Base-by-base conservation (phyloP, 2,329 filamentous ascomycete species). In the Hypomyces perniciosus region DNA sequence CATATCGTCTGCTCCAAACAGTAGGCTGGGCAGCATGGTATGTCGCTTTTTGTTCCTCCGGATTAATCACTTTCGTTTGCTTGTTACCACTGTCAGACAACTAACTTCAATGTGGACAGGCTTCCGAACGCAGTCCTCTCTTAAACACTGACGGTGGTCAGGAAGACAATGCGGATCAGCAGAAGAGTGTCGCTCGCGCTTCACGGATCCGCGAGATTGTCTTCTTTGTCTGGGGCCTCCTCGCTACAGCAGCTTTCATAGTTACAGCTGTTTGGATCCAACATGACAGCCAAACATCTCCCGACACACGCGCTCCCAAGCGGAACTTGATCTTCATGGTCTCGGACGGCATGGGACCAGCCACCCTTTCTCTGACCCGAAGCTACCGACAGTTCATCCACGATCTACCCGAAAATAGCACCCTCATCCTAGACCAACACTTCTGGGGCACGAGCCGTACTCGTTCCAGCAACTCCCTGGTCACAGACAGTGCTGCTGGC, bases 311-410 rank as follows among this genome's bases (percentile, higher is more conserved):
- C 69, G 62, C 62, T 29, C 81, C 83, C 47, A 99, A 97, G 76
- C 81, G 89, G 49, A 99, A 97, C 69, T 77, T 99, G 48, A 86
- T 99, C 61, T 97, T 99, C 75, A 99, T 99, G 93, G 92, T 99
- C 35, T 96, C 90, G 1, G 93, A 99, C 68, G 93, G 93, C 63
- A 99, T 99, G 93, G 93, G 93, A 0, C 93, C 93, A 6, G 89
- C 93, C 7, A 92, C 89, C 60, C 77, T 99, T 48, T 87, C 86
- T 28, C 70, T 99, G 65, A 96, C 93, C 6, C 80, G 93, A 51
- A 88, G 84, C 64, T 99, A 86, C 72, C 83, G 88, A 58, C 93
- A 99, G 68, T 80, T 85, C 59, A 77, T 84, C 49, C 79, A 88
- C 37, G 81, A 78, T 5, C 76, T 95, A n/a, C 84, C 88, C 1